These are phyloP conservation scores for Amaranthus tricolor DNA, from an alignment of 179 eudicot species.

Conservation along the genomic window DNA sequence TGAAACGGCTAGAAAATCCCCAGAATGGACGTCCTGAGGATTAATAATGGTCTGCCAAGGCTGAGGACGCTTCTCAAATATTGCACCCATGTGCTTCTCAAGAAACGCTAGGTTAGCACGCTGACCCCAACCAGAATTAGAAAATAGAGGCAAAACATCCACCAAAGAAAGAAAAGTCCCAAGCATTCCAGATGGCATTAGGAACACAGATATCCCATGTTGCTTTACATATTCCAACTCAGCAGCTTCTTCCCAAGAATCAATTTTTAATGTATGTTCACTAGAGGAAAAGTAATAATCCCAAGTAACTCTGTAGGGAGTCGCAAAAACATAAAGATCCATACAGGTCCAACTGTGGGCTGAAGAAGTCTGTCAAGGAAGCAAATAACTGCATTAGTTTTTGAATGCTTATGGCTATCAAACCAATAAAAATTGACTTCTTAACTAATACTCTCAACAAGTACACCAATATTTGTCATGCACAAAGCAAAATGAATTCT, in stretches of 20 bases:
- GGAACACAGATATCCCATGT: constrained; percentile 91
- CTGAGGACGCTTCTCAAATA: constrained; percentile 73
- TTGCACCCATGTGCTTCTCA: constrained; percentile 92
- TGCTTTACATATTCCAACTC: constrained; percentile 96
- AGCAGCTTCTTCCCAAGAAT: constrained; percentile 96
- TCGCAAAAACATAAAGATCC: constrained; percentile 97
- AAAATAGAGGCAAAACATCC: constrained; percentile 87
- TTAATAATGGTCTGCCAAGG: constrained; percentile 73
- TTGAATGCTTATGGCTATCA: background rate
- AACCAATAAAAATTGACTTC: background rate
- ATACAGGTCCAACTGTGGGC: constrained; percentile 97
- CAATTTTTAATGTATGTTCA: constrained; percentile 72
- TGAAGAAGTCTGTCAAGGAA: constrained; percentile 59
- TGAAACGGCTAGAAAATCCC: constrained; percentile 91
- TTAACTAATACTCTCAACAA: too few species aligned
- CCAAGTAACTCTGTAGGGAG: constrained; percentile 95
- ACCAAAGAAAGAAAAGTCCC: constrained; percentile 90
- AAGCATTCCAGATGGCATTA: constrained; percentile 98
- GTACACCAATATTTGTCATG: background rate
- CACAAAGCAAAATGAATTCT: background rate
- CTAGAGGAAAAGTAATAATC: constrained; percentile 85
- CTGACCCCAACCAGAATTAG: constrained; percentile 90
- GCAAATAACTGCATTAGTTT: constrained; percentile 5
- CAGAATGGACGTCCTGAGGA: constrained; percentile 92
- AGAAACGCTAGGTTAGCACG: constrained; percentile 81